These are phyloP conservation scores for Chrysosporium queenslandicum DNA, from an alignment of 2,329 filamentous ascomycete species.

Conservation along the genomic window DNA sequence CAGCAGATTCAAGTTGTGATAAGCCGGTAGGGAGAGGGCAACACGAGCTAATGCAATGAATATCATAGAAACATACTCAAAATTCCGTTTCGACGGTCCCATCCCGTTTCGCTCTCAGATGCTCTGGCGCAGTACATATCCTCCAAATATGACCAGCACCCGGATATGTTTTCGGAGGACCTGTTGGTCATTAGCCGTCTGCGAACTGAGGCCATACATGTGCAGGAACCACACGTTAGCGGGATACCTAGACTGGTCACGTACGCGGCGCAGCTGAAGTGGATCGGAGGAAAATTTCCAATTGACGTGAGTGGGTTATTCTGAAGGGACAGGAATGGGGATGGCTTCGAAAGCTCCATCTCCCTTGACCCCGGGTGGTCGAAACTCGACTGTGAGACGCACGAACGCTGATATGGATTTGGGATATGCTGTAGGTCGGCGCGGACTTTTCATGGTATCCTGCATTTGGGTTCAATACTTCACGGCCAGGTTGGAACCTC, in stretches of 20 bases:
- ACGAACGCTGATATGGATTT: neutral
- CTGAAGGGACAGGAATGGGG: neutral
- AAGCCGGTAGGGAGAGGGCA: neutral
- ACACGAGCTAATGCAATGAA: neutral
- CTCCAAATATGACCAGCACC: slow-evolving; percentile 96
- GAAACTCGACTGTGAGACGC: neutral
- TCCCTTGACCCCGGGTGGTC: neutral
- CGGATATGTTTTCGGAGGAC: slow-evolving; percentile 89
- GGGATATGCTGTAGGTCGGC: slow-evolving; percentile 55
- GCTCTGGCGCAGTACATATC: slow-evolving; percentile 94
- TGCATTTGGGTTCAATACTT: slow-evolving; percentile 78
- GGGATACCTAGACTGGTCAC: slow-evolving; percentile 79
- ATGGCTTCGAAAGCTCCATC: neutral
- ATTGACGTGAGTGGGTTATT: slow-evolving; percentile 57
- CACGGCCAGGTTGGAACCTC: slow-evolving; percentile 47
- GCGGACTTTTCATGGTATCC: slow-evolving; percentile 96
- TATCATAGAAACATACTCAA: slow-evolving; percentile 47
- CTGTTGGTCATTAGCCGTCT: slow-evolving; percentile 75
- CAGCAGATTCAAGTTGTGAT: no score
- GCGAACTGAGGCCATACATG: slow-evolving; percentile 75
- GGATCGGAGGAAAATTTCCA: slow-evolving; percentile 91
- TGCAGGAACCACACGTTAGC: slow-evolving; percentile 76
- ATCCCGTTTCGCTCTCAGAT: slow-evolving; percentile 63
- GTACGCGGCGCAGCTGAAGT: slow-evolving; percentile 86
- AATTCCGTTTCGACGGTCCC: slow-evolving; percentile 79